Evolutionary conservation across 2,329 filamentous ascomycete genomes (phyloP), one percentile per base, ranked within the genome.

Genomic region (Thielaviopsis punctulata): DNA sequence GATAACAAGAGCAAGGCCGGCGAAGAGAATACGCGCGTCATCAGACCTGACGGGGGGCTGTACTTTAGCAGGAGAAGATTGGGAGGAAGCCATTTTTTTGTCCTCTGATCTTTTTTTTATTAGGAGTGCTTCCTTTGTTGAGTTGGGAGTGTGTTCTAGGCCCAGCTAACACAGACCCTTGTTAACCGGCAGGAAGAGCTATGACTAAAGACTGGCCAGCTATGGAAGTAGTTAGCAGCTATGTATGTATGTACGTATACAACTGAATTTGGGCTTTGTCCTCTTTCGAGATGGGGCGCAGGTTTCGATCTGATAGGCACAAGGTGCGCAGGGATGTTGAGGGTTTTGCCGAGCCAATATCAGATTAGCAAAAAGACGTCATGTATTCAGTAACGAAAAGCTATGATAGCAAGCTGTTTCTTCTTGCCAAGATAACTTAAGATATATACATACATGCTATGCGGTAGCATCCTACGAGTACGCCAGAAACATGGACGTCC

Each of bases 241-340:
- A 27, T 48, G 12, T 24, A 19, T 21, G 45, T 30, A 19, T 24
- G 27, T 48, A 7, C 3, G 21, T 6, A 13, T 43, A n/a, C 25
- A 24, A 6, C n/a, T 21, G 23, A 10, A 36, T 44, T 44, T 24
- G 45, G 18, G n/a, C n/a, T 6, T 41, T n/a, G 33, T 8, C 45
- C n/a, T 33, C 24, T 24, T 41, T 50, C 22, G 48, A 50, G 48
- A 50, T 50, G 24, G 23, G 48, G 27, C 36, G 13, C 22, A 27
- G 8, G 23, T 30, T 44, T 50, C 24, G 48, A 50, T 50, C 48
- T 50, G 48, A 50, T 50, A 44, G 48, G 21, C 48, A 49, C 15
- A 19, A n/a, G 9, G 46, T 36, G 19, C 46, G 22, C 15, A 13
- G n/a, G 30, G 25, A 36, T 8, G 4, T 44, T 21, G n/a, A 43